Conservation (phyloP, 106 monocot genomes). For the Dactylorhiza incarnata region DNA sequence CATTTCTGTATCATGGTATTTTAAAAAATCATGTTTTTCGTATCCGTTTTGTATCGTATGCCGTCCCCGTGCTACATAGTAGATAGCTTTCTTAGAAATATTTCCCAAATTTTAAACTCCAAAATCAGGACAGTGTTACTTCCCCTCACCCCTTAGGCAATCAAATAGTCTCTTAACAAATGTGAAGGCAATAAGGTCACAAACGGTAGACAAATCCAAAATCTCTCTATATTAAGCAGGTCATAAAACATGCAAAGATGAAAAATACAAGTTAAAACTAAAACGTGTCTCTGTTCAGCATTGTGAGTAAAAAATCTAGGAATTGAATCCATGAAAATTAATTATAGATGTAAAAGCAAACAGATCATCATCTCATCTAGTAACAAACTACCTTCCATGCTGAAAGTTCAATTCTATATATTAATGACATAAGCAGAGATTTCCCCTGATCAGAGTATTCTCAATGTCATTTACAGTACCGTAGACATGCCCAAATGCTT, state of each 20-base stretch:
- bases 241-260: neutral
- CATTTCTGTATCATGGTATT: too few relatives aligned
- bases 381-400: neutral
- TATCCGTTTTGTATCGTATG: too few relatives aligned
- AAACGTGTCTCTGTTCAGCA: neutral
- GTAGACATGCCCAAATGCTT: too few relatives aligned
- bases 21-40: too few relatives aligned
- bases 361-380: neutral
- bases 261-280: too few relatives aligned
- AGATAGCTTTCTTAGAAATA: neutral
- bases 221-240: neutral
- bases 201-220: neutral
- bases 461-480: neutral
- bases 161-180: neutral
- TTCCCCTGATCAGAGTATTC: neutral
- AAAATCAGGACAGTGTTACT: neutral
- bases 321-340: neutral
- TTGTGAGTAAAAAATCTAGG: neutral
- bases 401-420: neutral
- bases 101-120: neutral
- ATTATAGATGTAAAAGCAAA: neutral
- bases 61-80: too few relatives aligned
- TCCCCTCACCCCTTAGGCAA: neutral
- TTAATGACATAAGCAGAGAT: neutral
- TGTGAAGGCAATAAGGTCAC: neutral